These are phyloP conservation scores for Cordyceps militaris DNA, from an alignment of 2,329 filamentous ascomycete genomes.

Conservation along the genomic window DNA sequence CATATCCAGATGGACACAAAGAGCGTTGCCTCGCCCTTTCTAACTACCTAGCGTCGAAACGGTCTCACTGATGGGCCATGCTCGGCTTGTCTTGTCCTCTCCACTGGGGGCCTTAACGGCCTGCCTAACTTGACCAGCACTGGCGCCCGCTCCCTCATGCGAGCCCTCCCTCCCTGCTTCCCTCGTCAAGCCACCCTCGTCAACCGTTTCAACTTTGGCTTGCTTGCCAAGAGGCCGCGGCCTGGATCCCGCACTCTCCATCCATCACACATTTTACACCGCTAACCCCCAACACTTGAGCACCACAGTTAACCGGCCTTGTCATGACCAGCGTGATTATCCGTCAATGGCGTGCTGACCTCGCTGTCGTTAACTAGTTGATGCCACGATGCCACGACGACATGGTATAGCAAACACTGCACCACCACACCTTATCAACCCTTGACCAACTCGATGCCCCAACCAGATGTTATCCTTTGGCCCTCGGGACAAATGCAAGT, in stretches of 20 bases:
- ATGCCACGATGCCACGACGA: too few relatives aligned
- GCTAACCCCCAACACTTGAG: not conserved
- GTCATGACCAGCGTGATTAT: not conserved
- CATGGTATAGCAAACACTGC: not conserved
- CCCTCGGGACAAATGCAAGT: constrained; percentile 15
- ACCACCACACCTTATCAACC: not conserved
- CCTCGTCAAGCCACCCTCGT: too few relatives aligned
- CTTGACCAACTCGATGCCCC: constrained; percentile 4
- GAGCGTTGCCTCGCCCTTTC: not conserved
- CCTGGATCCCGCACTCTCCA: not conserved
- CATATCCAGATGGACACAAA: too few relatives aligned
- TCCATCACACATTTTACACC: constrained; percentile 1
- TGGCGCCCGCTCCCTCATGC: not conserved
- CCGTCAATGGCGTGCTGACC: not conserved
- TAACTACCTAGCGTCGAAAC: constrained; percentile 2
- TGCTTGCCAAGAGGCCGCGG: not conserved
- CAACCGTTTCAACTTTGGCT: too few relatives aligned
- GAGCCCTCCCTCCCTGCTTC: not conserved
- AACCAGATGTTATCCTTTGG: not conserved
- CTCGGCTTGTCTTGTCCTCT: not conserved
- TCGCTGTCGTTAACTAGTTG: not conserved
- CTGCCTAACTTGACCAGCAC: not conserved
- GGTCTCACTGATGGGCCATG: not conserved
- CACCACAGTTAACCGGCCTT: not conserved
- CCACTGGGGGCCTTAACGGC: too few relatives aligned